Percentiles rank a stretch among this genome's conserved stretches.
Conservation (phyloP, 495 filamentous ascomycete species). For the Podospora comata region DNA sequence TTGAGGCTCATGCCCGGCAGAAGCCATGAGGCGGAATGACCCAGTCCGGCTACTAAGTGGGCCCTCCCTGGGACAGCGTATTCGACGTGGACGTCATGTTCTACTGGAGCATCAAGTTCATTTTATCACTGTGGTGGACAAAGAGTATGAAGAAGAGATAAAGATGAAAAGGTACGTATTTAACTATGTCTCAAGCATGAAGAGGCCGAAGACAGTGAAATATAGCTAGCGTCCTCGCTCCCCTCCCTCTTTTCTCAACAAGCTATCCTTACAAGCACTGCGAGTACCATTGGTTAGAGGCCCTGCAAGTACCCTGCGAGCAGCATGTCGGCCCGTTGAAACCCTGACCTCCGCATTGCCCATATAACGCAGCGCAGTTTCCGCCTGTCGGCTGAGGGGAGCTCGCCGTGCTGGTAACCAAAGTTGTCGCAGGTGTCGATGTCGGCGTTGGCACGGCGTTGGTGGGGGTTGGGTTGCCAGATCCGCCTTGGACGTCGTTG, state of each 20-base stretch:
- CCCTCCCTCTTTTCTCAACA: neutral
- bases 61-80: too few species aligned
- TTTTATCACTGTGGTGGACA: too few species aligned
- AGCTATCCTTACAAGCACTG: neutral
- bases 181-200: too few species aligned
- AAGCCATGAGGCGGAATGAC: too few species aligned
- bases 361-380: slow-evolving; percentile 2
- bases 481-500: slow-evolving; percentile 5
- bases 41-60: too few species aligned
- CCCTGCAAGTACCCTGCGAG: slow-evolving; percentile 8
- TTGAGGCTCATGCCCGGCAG: too few species aligned
- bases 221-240: too few species aligned
- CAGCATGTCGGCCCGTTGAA: slow-evolving; percentile 12
- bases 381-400: slow-evolving; percentile 4
- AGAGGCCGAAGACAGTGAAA: too few species aligned
- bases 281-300: slow-evolving; percentile 11
- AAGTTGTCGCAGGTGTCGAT: neutral
- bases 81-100: too few species aligned
- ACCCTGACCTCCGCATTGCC: slow-evolving; percentile 11
- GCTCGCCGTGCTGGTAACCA: neutral
- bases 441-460: neutral
- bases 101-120: too few species aligned
- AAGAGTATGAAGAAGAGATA: too few species aligned
- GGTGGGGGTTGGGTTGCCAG: neutral
- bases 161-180: too few species aligned